phyloP scores from a whole-genome alignment of 2,329 filamentous ascomycete genomes.

The Septoria linicola region DNA sequence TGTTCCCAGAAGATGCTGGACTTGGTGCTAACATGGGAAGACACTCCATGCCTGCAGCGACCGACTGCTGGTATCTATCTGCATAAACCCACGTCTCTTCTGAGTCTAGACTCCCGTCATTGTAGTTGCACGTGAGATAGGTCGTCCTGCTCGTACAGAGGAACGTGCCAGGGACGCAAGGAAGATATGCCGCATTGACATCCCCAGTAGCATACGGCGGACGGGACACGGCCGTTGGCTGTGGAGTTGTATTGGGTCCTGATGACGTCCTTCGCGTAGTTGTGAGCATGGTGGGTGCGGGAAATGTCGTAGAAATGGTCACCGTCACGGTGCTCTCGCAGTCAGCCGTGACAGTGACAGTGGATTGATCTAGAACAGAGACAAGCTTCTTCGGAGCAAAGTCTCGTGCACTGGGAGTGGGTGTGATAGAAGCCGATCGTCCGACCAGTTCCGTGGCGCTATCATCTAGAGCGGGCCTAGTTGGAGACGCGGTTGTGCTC shows the following conservation, averaged over 20 bases:
- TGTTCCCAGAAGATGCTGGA: slow-evolving; percentile 17
- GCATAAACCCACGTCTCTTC: slow-evolving; percentile 34
- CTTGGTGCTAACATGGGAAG: slow-evolving; percentile 36
- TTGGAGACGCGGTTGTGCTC: neutral
- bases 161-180: slow-evolving; percentile 43
- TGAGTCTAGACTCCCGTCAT: slow-evolving; percentile 24
- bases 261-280: slow-evolving; percentile 1
- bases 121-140: slow-evolving; percentile 42
- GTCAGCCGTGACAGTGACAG: slow-evolving; percentile 25
- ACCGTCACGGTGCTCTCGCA: slow-evolving; percentile 29
- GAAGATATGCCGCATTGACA: slow-evolving; percentile 33
- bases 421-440: slow-evolving; percentile 5
- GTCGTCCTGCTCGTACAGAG: slow-evolving; percentile 39
- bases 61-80: slow-evolving; percentile 30
- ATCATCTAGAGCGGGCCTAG: slow-evolving; percentile 3
- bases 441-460: neutral
- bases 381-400: neutral
- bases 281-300: slow-evolving; percentile 3
- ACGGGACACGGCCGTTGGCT: slow-evolving; percentile 12
- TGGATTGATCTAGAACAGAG: neutral
- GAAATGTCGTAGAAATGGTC: slow-evolving; percentile 13
- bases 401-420: neutral
- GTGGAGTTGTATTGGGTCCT: slow-evolving; percentile 2
- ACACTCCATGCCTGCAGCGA: slow-evolving; percentile 41
- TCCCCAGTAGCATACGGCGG: slow-evolving; percentile 34